Evolutionary conservation across 495 filamentous ascomycete species (phyloP).

Genomic region (Penicillium canescens): DNA sequence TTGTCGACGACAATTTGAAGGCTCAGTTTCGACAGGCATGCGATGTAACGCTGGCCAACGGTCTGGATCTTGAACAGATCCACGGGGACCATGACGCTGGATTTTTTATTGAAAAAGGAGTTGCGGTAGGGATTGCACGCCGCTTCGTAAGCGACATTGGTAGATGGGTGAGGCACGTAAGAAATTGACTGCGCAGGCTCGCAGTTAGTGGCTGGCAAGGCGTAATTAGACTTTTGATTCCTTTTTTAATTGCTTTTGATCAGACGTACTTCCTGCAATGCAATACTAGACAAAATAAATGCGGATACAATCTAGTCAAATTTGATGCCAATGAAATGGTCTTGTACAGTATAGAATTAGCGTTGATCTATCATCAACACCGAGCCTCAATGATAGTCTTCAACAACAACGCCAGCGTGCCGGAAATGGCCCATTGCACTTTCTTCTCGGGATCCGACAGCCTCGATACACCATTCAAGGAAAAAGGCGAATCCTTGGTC

Average conservation of each 20-base stretch:
- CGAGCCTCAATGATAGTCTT: no score
- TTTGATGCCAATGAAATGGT: no score
- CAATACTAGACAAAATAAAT: background rate
- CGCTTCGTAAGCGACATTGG: conserved; percentile 14
- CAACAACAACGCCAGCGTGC: background rate
- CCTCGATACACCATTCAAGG: no score
- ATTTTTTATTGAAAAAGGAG: conserved; percentile 27
- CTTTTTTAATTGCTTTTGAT: background rate
- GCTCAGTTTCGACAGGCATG: conserved; percentile 18
- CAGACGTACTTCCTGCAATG: background rate
- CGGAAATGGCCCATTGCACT: no score
- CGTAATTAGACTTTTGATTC: background rate
- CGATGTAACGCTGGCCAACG: conserved; percentile 20
- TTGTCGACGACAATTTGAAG: conserved; percentile 16
- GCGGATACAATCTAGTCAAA: no score
- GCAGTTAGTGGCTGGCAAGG: background rate
- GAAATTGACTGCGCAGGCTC: conserved; percentile 1
- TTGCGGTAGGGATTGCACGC: conserved; percentile 26
- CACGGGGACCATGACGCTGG: conserved; percentile 21
- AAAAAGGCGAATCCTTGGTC: no score
- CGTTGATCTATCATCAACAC: no score
- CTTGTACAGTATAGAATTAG: no score
- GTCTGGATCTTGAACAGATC: conserved; percentile 29
- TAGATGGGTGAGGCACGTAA: conserved; percentile 6
- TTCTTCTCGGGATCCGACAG: no score